phyloP scores from a whole-genome alignment of 2,329 filamentous ascomycete genomes.

The Ustilaginoidea virens region DNA sequence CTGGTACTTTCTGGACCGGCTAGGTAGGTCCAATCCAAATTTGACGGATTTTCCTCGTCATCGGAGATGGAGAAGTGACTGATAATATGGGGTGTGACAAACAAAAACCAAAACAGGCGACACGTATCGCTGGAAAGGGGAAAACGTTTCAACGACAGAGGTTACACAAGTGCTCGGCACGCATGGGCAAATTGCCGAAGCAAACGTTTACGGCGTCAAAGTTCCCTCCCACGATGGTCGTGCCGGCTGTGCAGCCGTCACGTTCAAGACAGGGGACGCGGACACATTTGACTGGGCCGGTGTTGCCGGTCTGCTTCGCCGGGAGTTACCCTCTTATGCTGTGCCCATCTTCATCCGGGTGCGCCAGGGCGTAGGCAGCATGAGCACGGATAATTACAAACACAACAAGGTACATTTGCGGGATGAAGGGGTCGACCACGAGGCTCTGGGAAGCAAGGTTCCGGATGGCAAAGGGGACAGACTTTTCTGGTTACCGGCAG shows the following conservation, averaged over 20 bases:
- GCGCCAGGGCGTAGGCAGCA: constrained; percentile 2
- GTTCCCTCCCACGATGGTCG: constrained; percentile 53
- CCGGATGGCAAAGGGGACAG: constrained; percentile 1
- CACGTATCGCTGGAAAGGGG: constrained; percentile 61
- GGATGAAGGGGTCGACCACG: constrained; percentile 3
- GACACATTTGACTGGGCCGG: constrained; percentile 40
- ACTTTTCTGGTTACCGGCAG: constrained; percentile 5
- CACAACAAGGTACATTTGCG: constrained; percentile 5
- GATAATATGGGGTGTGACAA: too few relatives aligned
- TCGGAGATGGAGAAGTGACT: too few relatives aligned
- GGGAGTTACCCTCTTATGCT: constrained; percentile 53
- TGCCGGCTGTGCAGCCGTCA: constrained; percentile 48
- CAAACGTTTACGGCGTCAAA: constrained; percentile 54
- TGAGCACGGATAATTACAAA: constrained; percentile 5
- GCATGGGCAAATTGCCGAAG: constrained; percentile 44
- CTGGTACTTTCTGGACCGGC: constrained; percentile 50
- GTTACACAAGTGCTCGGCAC: constrained; percentile 47
- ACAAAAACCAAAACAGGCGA: too few relatives aligned
- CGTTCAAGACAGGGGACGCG: constrained; percentile 32
- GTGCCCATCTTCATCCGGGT: constrained; percentile 42
- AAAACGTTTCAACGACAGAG: constrained; percentile 53
- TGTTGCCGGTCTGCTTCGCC: constrained; percentile 32
- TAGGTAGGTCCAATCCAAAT: constrained; percentile 1
- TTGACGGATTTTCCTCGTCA: too few relatives aligned
- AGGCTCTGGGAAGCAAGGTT: constrained; percentile 3